Conservation (phyloP, 208 protist species). For the Crithidia sp. region DNA sequence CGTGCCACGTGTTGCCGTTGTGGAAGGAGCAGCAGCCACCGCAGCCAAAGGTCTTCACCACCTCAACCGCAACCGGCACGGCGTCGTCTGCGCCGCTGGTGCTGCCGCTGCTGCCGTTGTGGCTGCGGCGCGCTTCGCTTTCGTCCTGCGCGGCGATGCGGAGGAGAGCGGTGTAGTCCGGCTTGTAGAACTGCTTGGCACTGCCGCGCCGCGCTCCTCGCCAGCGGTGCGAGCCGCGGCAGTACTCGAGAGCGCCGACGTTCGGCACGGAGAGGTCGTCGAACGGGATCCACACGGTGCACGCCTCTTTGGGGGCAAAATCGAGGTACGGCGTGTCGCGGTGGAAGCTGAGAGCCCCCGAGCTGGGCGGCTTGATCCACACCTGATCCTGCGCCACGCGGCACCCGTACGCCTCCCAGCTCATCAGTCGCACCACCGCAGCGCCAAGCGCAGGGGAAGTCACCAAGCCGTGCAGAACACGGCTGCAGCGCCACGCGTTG, state of each 20-base stretch:
- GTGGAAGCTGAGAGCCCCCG: slow-evolving; percentile 49
- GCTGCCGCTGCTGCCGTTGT: background rate
- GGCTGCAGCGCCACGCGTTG: slow-evolving; percentile 36
- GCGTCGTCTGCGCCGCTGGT: background rate
- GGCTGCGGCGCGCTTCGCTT: background rate
- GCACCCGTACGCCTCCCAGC: slow-evolving; percentile 42
- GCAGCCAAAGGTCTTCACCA: slow-evolving; percentile 26
- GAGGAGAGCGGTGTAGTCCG: slow-evolving; percentile 42
- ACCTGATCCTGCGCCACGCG: slow-evolving; percentile 52
- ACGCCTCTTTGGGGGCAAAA: slow-evolving; percentile 46
- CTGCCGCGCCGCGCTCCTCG: slow-evolving; percentile 26
- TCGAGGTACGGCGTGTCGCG: slow-evolving; percentile 56
- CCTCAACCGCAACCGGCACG: background rate
- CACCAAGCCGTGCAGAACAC: slow-evolving; percentile 18
- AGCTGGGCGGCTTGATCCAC: slow-evolving; percentile 43
- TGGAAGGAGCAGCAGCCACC: slow-evolving; percentile 38
- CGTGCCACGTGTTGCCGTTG: slow-evolving; percentile 46
- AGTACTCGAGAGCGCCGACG: slow-evolving; percentile 55
- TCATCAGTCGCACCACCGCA: slow-evolving; percentile 28
- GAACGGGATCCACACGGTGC: slow-evolving; percentile 50
- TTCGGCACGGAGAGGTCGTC: slow-evolving; percentile 23
- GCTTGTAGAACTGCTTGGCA: slow-evolving; percentile 51
- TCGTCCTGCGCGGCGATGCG: slow-evolving; percentile 36
- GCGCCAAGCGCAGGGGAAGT: slow-evolving; percentile 24
- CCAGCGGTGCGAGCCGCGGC: slow-evolving; percentile 44